Evolutionary conservation across 352 stramenopile species (phyloP).

Genomic region (Phytophthora niederhauseri): DNA sequence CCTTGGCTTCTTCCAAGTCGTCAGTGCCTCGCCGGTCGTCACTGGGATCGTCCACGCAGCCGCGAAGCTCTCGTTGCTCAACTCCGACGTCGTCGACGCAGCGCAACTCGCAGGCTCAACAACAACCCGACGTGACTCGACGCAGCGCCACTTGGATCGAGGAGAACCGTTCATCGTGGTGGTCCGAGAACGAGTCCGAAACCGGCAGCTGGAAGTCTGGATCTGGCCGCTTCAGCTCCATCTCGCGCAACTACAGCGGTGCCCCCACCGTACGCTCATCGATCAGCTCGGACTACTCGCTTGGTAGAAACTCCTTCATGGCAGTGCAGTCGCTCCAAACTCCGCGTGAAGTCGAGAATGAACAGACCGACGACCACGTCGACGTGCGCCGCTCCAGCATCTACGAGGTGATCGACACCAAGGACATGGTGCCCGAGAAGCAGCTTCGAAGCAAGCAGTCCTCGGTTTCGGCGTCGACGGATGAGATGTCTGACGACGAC

Average conservation of each 20-base stretch:
- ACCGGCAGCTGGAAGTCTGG: conserved; percentile 46
- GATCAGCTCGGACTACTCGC: conserved; percentile 32
- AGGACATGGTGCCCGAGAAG: conserved; percentile 41
- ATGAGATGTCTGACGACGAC: conserved; percentile 16
- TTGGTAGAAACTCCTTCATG: conserved; percentile 38
- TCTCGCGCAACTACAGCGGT: conserved; percentile 39
- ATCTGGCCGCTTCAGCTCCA: conserved; percentile 40
- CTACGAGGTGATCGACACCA: conserved; percentile 49
- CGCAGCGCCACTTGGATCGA: conserved; percentile 33
- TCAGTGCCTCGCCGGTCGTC: conserved; percentile 26
- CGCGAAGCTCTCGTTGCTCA: conserved; percentile 17
- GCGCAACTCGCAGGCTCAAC: conserved; percentile 12
- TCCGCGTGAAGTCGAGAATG: conserved; percentile 18
- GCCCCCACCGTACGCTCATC: conserved; percentile 42
- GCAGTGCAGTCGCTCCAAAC: conserved; percentile 32
- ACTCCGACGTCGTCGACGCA: conserved; percentile 25
- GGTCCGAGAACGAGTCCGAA: conserved; percentile 45
- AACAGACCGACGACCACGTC: conserved; percentile 26
- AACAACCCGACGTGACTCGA: conserved; percentile 19
- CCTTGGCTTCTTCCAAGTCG: conserved; percentile 26
- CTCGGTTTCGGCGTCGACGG: conserved; percentile 7
- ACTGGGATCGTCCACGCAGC: conserved; percentile 29
- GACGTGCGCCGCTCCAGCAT: conserved; percentile 41
- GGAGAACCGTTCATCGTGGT: conserved; percentile 45
- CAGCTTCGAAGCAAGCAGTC: conserved; percentile 33